Conservation (phyloP, 805 yeast species). For the Myxozyma mucilagina region DNA sequence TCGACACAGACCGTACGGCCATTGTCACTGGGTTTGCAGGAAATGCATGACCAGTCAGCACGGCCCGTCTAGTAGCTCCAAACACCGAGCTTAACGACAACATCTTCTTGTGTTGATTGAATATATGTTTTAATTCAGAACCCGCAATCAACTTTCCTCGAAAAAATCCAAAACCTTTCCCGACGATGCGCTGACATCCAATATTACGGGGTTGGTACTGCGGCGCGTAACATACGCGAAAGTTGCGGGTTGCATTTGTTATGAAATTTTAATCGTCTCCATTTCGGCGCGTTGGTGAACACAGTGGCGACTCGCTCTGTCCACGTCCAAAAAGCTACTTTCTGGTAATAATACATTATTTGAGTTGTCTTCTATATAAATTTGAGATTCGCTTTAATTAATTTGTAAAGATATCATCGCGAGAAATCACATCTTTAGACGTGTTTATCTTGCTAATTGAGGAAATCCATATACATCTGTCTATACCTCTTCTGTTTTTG, state of each 20-base stretch:
- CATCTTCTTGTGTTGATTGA: not conserved
- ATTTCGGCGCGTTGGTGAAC: not conserved
- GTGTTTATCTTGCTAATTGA: too few species aligned
- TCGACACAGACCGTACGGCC: conserved; percentile 12
- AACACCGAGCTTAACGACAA: not conserved
- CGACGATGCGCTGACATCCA: not conserved
- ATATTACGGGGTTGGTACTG: not conserved
- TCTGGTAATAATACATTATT: too few species aligned
- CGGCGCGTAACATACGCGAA: conserved; percentile 7
- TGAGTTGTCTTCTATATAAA: too few species aligned
- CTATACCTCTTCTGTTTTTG: too few species aligned
- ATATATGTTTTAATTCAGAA: not conserved
- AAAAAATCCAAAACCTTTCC: not conserved
- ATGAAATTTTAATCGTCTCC: not conserved
- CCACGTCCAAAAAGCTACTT: too few species aligned
- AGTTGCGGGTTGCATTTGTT: not conserved
- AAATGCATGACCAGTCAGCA: not conserved
- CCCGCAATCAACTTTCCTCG: not conserved
- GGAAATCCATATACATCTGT: too few species aligned
- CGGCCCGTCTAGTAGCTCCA: not conserved
- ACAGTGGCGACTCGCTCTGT: too few species aligned
- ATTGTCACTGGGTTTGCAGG: not conserved
- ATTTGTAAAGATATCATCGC: too few species aligned
- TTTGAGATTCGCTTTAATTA: too few species aligned
- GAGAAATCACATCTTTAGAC: too few species aligned